These are phyloP conservation scores for Oryza coarctata DNA, from an alignment of 176 grass and related monocot genomes.

Conservation along the genomic window DNA sequence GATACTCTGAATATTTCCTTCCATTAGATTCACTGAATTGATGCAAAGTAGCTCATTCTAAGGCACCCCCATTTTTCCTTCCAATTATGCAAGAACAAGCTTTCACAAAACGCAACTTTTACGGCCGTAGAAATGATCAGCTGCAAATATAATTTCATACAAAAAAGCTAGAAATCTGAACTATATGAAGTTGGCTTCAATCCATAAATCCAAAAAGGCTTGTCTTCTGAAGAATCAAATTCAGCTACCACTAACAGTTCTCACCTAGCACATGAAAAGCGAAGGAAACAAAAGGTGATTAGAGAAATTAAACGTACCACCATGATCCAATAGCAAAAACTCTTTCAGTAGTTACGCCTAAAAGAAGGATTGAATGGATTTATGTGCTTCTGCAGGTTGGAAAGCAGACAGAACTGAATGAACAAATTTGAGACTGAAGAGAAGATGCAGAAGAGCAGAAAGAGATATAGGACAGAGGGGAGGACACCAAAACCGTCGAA, in stretches of 20 bases:
- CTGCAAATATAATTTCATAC: background rate
- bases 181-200: background rate
- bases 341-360: background rate
- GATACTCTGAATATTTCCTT: background rate
- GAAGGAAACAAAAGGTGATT: background rate
- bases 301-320: background rate
- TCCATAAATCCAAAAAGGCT: background rate
- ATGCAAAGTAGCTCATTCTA: background rate
- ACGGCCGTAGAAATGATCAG: background rate
- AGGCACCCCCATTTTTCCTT: background rate
- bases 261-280: background rate
- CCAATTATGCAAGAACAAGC: background rate
- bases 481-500: background rate
- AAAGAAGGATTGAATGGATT: background rate
- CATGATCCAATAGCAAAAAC: background rate
- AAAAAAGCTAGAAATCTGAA: background rate
- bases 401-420: background rate
- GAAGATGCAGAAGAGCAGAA: background rate
- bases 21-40: background rate
- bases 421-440: background rate
- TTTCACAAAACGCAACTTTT: background rate
- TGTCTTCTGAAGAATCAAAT: background rate
- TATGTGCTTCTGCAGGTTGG: background rate
- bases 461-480: background rate
- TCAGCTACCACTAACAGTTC: background rate